Evolutionary conservation across 768 basidiomycete genomes (phyloP), one percentile per base, ranked within the genome.

Genomic region (Mycena galericulata): DNA sequence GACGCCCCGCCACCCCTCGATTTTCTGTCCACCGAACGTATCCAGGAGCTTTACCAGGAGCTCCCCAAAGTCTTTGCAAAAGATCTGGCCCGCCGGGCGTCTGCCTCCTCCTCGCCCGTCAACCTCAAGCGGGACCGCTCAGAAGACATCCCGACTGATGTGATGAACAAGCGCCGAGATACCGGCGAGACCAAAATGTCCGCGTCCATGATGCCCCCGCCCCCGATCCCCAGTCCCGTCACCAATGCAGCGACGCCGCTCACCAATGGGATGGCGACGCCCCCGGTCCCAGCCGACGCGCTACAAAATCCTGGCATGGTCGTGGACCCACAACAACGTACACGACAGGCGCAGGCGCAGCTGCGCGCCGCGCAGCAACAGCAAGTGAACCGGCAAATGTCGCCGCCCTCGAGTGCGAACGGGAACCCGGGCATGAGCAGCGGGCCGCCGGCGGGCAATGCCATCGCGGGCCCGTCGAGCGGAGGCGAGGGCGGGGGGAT

Each of bases 51-150:
- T 15, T 94, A 94, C 74, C 74, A 81, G 17, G 87, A 90, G 60
- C 81, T 94, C 38, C 86, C 90, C 1, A 70, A 77, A 1, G 69
- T 89, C 45, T 94, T 94, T 71, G 84, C 89, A 29, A 91, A 89
- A 73, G 88, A 91, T 32, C 81, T 89, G 47, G 83, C 84, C 5
- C 82, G 84, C 43, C 82, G 85, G 62, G 65, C 69, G 36, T 50
- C 76, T 26, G 43, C 68, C 30, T 43, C 73, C 24, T 61, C 69
- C 45, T 72, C 74, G 20, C 62, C 67, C 36, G 68, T 90, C 40
- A 93, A 92, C 41, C 70, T 90, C 36, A 93, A 93, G 74, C 89
- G 92, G 60, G 88, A 88, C 47, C 83, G 91, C 41, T 77, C 86
- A 3, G 89, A 89, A 17, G 90, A 91, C 47, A 63, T 27, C 15